Base-by-base conservation (phyloP, 1,284 basidiomycete species). In the Ustilago sp. region DNA sequence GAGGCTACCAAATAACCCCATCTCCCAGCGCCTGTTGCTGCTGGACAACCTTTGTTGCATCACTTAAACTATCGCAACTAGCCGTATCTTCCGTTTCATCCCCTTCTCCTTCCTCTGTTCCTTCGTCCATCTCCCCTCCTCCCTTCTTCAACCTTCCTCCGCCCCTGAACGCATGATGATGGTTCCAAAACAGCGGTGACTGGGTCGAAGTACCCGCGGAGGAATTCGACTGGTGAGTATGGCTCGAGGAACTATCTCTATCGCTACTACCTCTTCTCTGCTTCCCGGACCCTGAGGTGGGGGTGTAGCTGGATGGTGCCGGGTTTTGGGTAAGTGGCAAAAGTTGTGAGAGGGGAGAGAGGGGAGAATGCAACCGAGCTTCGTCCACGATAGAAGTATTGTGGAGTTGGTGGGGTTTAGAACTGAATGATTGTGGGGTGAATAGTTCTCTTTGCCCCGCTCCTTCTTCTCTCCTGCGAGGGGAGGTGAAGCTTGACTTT, bases 401-500 rank as follows among this genome's bases (percentile, higher is more conserved):
- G 36, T 48, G 50, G 12, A 5, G 51, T 17, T 47, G 45, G 23
- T 28, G n/a, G 9, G 39, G 23, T 43, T 57, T 65, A 38, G 45
- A 36, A 36, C 64, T 52, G 64, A 73, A 73, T 12, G 64, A 63
- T 55, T 73, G 60, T 1, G 70, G 70, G 1, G 70, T 67, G 51
- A 67, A 73, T 13, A 73, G 38, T 19, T 31, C 53, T 12, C 11
- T 41, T 41, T 11, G 11, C 17, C 6, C 39, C 15, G 39, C 39
- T 38, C 13, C 36, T 38, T 38, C 36, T 38, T 38, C 5, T 13
- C 8, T 38, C 36, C 8, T 38, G 36, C 13, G 36, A 38, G 13
- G 9, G 9, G 13, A 9, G 13, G 8, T 38, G 39, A 38, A 39
- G 5, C 8, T 15, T 35, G 15, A 38, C 23, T 17, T 8, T 9